Evolutionary conservation across 2,329 filamentous ascomycete genomes (phyloP).

Genomic region (Scolecobasidium constrictum): DNA sequence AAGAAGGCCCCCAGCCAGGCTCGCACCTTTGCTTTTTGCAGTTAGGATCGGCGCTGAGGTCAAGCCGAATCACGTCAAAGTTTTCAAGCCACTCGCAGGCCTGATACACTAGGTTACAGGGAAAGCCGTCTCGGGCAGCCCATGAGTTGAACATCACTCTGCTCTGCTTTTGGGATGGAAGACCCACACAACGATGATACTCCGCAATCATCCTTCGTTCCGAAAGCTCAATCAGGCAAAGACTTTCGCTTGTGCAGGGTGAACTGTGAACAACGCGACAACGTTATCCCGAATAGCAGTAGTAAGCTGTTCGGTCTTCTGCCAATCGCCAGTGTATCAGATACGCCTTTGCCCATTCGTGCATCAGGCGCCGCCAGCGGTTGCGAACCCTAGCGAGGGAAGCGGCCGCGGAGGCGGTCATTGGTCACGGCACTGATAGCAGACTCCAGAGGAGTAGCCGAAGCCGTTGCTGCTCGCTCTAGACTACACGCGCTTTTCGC

Average conservation of each 20-base stretch:
- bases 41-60: conserved; percentile 3
- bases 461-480: not conserved
- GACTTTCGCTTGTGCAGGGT: not conserved
- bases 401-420: not conserved
- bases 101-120: conserved; percentile 7
- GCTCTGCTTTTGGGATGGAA: conserved; percentile 5
- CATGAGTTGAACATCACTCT: not conserved
- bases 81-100: conserved; percentile 4
- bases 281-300: not conserved
- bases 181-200: conserved; percentile 3
- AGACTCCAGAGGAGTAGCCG: not conserved
- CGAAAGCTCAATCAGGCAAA: conserved; percentile 4
- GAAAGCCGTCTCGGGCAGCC: conserved; percentile 1
- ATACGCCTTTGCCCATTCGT: conserved; percentile 4
- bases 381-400: conserved; percentile 6
- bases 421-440: not conserved
- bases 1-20: not conserved
- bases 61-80: conserved; percentile 5
- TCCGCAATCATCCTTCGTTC: conserved; percentile 1
- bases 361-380: conserved; percentile 4
- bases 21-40: not conserved
- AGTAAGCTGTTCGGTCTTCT: not conserved
- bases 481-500: not conserved
- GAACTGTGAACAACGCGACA: conserved; percentile 1
- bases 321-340: not conserved